A percentile compares a stretch with the other conserved stretches of the same genome.
Evolutionary conservation across 2,329 filamentous ascomycete species (phyloP).

Genomic region (Berkeleyomyces basicola): DNA sequence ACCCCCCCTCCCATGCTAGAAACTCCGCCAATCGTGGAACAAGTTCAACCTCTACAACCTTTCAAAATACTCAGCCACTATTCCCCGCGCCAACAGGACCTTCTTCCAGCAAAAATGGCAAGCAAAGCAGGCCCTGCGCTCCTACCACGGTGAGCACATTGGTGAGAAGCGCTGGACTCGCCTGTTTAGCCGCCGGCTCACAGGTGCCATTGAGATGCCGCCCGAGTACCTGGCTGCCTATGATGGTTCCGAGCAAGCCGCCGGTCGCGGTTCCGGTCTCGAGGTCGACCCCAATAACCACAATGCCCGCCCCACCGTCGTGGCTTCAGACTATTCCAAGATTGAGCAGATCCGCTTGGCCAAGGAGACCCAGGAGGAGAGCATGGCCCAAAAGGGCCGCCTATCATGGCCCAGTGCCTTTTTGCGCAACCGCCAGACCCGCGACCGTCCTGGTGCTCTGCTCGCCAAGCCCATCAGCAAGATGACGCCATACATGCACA

Average conservation of each 20-base stretch:
- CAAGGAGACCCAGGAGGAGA: conserved; percentile 11
- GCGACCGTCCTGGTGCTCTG: conserved; percentile 18
- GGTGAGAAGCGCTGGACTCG: conserved; percentile 85
- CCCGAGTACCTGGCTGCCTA: conserved; percentile 58
- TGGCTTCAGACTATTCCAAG: conserved; percentile 15
- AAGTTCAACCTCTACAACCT: conserved; percentile 95
- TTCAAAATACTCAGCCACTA: conserved; percentile 32
- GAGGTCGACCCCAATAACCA: conserved; percentile 19
- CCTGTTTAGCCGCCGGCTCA: conserved; percentile 72
- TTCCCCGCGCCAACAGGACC: conserved; percentile 33
- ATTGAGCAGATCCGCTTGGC: conserved; percentile 13
- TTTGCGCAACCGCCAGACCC: conserved; percentile 5
- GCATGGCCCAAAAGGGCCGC: not conserved
- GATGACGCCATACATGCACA: conserved; percentile 81
- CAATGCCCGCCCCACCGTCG: conserved; percentile 15
- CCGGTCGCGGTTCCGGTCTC: conserved; percentile 65
- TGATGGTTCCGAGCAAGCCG: conserved; percentile 71
- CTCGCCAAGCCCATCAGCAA: conserved; percentile 22
- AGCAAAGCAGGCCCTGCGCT: conserved; percentile 67
- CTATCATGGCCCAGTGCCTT: conserved; percentile 7
- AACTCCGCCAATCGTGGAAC: conserved; percentile 91
- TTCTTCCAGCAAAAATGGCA: conserved; percentile 99
- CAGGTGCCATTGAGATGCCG: conserved; percentile 74
- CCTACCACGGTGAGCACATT: conserved; percentile 90
- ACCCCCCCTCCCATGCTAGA: conserved; percentile 34